Evolutionary conservation across 352 stramenopile genomes (phyloP).

Genomic region (Phytophthora pistaciae): DNA sequence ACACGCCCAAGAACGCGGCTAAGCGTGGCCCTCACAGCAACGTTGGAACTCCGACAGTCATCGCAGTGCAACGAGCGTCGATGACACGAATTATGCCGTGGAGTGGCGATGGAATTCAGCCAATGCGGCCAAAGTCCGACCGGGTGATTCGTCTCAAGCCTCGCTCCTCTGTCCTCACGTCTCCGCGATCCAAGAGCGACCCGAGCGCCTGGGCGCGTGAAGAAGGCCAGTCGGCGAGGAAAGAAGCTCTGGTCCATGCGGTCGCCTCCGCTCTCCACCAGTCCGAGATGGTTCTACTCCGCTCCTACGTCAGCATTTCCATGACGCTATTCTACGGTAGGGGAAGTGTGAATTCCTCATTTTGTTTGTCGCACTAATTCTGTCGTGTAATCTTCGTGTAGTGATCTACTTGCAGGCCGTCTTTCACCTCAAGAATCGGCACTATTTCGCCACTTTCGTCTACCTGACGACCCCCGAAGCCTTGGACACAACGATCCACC

Average conservation of each 20-base stretch:
- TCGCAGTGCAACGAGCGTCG: constrained; percentile 10
- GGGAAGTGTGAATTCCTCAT: not conserved
- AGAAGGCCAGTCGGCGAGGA: not conserved
- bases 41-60: not conserved
- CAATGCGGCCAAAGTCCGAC: constrained; percentile 4
- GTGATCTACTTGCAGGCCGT: constrained; percentile 30
- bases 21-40: constrained; percentile 7
- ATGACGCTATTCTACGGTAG: constrained; percentile 43
- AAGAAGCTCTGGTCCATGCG: constrained; percentile 32
- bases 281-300: constrained; percentile 43
- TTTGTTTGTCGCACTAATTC: not conserved
- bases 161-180: constrained; percentile 4
- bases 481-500: constrained; percentile 9
- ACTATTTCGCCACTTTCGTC: constrained; percentile 32
- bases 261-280: constrained; percentile 31
- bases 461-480: constrained; percentile 25
- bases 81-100: constrained; percentile 28
- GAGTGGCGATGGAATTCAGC: not conserved
- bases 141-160: constrained; percentile 6
- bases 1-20: constrained; percentile 4
- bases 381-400: not conserved
- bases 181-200: constrained; percentile 26
- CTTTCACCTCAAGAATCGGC: constrained; percentile 33
- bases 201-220: constrained; percentile 16
- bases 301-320: constrained; percentile 42